Base-by-base conservation (phyloP, 768 basidiomycete species). In the Candolleomyces aberdarensis region DNA sequence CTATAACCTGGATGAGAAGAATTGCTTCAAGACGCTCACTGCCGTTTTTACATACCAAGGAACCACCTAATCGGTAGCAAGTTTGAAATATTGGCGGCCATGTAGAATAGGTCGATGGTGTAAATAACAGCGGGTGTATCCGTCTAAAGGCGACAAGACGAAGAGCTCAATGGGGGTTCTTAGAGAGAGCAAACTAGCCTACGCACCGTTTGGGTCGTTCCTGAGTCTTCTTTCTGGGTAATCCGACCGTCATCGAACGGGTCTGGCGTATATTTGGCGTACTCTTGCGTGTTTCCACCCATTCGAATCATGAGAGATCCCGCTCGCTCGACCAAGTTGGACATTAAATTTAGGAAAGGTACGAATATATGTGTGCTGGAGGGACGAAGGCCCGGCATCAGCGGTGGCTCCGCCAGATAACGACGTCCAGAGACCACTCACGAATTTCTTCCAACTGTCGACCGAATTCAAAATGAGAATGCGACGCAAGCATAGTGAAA, bases 251-350 rank as follows among this genome's bases (percentile, higher is more conserved):
- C 54, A 17, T 84, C 78, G 0, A 81, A 69, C 8, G 85, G 79
- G 29, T 74, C 77, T 46, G 55, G n/a, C 6, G 10, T 75, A 74
- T 10, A 84, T 84, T 62, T 84, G 70, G 6, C 87, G 3, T 77
- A 81, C 58, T 94, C 92, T 69, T 93, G 92, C 0, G 88, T 86
- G 72, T 93, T 93, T 53, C 91, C 91, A 22, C 92, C 91, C 1
- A 93, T 77, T 56, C 91, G 84, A n/a, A 92, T 72, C 14, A 80
- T 73, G 7, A 90, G 83, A 1, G 71, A 67, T 3, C 90, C 90
- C 3, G 83, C 82, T 32, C 92, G 81, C 65, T 83, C 77, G 51
- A 76, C 78, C n/a, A 94, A 75, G 63, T 89, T 88, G 6, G 84
- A 78, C 79, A 94, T 84, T 31, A 92, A 77, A 69, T 94, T 93